These are phyloP conservation scores for Fusarium cyanostomum DNA, from an alignment of 2,329 filamentous ascomycete genomes.

Conservation along the genomic window DNA sequence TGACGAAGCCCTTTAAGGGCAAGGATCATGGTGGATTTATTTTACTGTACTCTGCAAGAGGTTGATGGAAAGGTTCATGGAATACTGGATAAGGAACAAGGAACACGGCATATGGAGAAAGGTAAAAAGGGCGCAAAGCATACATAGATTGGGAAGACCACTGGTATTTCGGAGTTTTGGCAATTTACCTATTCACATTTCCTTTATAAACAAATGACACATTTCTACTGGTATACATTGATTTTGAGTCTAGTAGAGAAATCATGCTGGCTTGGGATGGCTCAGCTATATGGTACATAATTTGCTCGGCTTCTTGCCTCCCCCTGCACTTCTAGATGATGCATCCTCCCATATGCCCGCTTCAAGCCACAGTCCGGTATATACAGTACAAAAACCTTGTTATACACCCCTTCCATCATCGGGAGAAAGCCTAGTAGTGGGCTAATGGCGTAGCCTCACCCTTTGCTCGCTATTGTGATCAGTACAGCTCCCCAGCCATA, in stretches of 20 bases:
- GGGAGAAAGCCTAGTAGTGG: constrained; percentile 1
- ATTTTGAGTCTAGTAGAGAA: constrained; percentile 36
- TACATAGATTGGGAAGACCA: constrained; percentile 18
- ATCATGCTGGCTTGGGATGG: constrained; percentile 3
- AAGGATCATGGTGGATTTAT: not conserved
- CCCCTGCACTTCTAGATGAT: constrained; percentile 19
- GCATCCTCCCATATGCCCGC: constrained; percentile 16
- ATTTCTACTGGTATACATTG: constrained; percentile 11
- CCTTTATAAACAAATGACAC: not conserved
- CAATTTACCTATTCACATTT: constrained; percentile 1
- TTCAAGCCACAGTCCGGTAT: constrained; percentile 15
- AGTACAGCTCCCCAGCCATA: not conserved
- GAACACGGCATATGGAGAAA: not conserved
- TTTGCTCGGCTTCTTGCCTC: constrained; percentile 16
- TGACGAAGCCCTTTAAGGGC: constrained; percentile 38
- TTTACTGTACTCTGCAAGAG: not conserved
- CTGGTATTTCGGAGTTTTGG: constrained; percentile 20
- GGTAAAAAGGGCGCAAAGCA: constrained; percentile 8
- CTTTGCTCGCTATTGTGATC: not conserved
- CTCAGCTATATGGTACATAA: constrained; percentile 31
- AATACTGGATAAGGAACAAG: not conserved
- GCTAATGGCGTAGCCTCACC: not conserved
- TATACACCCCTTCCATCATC: constrained; percentile 35
- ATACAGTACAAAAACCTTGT: constrained; percentile 37
- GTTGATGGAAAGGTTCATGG: not conserved